Conservation (phyloP, 2,329 filamentous ascomycete genomes). For the Talaromyces piceae region DNA sequence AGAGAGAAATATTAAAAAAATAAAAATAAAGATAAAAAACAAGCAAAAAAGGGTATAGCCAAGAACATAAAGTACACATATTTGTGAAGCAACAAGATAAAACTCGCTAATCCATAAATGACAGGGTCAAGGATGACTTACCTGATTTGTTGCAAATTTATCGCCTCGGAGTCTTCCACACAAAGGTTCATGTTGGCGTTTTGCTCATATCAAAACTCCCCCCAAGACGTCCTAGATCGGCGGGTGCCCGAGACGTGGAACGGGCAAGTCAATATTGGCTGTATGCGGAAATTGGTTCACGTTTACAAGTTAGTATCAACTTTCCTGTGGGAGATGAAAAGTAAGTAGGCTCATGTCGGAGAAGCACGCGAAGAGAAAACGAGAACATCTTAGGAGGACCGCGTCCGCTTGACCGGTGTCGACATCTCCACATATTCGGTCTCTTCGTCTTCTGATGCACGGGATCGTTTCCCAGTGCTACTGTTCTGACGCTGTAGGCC, state of each 20-base stretch:
- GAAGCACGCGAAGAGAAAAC: slow-evolving; percentile 3
- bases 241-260: not conserved
- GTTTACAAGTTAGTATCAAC: not conserved
- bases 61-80: not conserved
- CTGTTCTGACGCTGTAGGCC: slow-evolving; percentile 14
- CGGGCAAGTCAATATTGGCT: not conserved
- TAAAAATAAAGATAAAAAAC: not conserved
- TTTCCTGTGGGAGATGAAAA: not conserved
- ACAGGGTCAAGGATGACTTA: not conserved
- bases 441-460: slow-evolving; percentile 28
- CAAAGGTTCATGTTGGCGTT: not conserved
- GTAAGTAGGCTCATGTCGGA: not conserved
- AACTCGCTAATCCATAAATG: not conserved
- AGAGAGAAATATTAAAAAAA: not conserved
- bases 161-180: not conserved
- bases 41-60: not conserved
- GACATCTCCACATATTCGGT: slow-evolving; percentile 19
- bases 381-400: slow-evolving; percentile 32
- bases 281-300: not conserved
- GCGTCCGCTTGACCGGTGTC: slow-evolving; percentile 45
- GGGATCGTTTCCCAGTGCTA: slow-evolving; percentile 26
- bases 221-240: not conserved
- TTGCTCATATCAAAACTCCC: not conserved
- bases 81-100: not conserved
- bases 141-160: slow-evolving; percentile 3